Evolutionary conservation across 2,329 filamentous ascomycete genomes (phyloP).

Genomic region (Anisogramma anomala): DNA sequence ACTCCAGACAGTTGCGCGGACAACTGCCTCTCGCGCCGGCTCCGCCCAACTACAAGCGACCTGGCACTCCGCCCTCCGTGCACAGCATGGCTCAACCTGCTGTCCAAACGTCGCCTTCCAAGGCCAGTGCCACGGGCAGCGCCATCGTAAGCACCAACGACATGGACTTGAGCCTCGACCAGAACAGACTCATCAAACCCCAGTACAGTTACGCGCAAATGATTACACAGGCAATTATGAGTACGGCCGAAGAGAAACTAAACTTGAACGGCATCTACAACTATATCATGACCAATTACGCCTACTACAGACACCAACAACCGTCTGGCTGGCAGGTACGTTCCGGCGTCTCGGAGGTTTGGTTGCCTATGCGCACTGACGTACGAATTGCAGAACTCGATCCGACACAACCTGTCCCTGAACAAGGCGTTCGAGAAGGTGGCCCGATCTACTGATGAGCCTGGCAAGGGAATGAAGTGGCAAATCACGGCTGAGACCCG

Average conservation of each 20-base stretch:
- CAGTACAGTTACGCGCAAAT: conserved; percentile 94
- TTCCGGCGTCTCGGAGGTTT: conserved; percentile 10
- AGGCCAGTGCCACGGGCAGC: conserved; percentile 24
- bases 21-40: conserved; percentile 45
- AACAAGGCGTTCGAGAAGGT: conserved; percentile 95
- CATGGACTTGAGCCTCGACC: conserved; percentile 70
- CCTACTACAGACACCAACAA: conserved; percentile 77
- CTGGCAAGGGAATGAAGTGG: conserved; percentile 99
- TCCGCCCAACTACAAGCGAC: conserved; percentile 47
- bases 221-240: conserved; percentile 91
- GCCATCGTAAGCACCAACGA: conserved; percentile 40
- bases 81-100: conserved; percentile 24
- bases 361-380: neutral
- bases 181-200: conserved; percentile 84
- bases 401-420: conserved; percentile 87
- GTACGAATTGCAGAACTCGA: conserved; percentile 60
- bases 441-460: conserved; percentile 82
- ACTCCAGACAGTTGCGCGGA: conserved; percentile 17
- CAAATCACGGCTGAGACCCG: conserved; percentile 74
- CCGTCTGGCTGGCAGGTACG: conserved; percentile 79
- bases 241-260: conserved; percentile 74
- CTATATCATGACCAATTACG: conserved; percentile 82
- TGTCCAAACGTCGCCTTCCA: conserved; percentile 29
- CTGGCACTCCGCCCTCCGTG: conserved; percentile 47
- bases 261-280: conserved; percentile 89